Base-by-base conservation (phyloP, 1,284 basidiomycete species). In the Schizopora paradoxa region DNA sequence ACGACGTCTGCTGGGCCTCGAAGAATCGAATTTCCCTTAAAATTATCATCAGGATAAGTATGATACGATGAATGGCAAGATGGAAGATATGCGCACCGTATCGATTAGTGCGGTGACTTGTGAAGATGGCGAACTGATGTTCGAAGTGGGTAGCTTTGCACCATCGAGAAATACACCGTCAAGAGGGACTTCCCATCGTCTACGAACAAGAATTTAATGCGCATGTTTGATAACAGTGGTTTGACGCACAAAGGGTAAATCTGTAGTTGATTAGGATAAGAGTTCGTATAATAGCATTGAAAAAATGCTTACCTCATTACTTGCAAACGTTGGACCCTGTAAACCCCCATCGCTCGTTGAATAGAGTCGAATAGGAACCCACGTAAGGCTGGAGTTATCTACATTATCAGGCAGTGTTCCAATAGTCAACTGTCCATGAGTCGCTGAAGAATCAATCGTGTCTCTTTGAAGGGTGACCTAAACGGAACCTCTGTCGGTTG, bases 111-210 rank as follows among this genome's bases (percentile, higher is more conserved):
- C 74, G 25, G 74, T 74, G n/a, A 73, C 52, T 61, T 6, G 55
- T 22, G n/a, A 45, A 19, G 31, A 58, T 0, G 59, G 57, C 5
- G 66, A 61, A 7, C 65, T 58, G 4, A 69, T 56, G 23, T 61
- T 65, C 0, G 76, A 75, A 19, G 61, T 58, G 2, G 75, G 65
- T 2, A 82, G 60, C 46, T 60, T 58, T 54, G 68, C 55, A 5
- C 76, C 77, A 52, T 80, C 74, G 11, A 82, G 65, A 58, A 66
- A 77, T 5, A 81, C 73, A 37, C 66, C 74, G 45, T 78, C 76
- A 14, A 82, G 55, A 21, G 69, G 67, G 5, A 80, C 62, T 54
- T 81, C 79, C 79, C 78, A 81, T 6, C 74, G 71, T 19, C 77
- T 73, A 52, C 62, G 66, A 3, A 53, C 51, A 62, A 65, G 43